Percentiles rank a stretch among this genome's conserved stretches.
Conservation (phyloP, 495 filamentous ascomycete species). For the Neurospora sublineolata region DNA sequence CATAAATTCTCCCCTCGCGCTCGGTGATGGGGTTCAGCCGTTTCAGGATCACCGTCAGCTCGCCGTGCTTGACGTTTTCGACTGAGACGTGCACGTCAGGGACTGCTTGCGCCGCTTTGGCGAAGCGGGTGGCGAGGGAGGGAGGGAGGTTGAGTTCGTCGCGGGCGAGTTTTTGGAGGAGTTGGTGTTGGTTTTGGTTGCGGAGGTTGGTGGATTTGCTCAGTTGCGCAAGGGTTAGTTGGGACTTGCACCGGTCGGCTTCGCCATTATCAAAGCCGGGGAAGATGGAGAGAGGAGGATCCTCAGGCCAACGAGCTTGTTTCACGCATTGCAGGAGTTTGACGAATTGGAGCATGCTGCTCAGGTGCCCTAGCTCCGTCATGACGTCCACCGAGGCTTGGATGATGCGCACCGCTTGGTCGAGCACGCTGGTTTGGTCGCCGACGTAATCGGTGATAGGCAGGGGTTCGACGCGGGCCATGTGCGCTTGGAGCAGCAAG, state of each 20-base stretch:
- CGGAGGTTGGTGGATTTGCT: constrained; percentile 11
- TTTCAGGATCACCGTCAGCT: constrained; percentile 50
- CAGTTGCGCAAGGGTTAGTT: constrained; percentile 9
- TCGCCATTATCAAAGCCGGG: constrained; percentile 55
- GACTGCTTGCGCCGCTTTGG: constrained; percentile 47
- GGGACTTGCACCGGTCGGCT: constrained; percentile 21
- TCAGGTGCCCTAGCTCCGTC: constrained; percentile 75
- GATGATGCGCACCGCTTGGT: constrained; percentile 93
- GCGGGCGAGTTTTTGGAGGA: constrained; percentile 27
- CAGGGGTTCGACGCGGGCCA: constrained; percentile 71
- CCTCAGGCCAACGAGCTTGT: constrained; percentile 79
- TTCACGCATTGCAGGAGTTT: constrained; percentile 85
- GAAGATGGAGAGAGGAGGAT: constrained; percentile 66
- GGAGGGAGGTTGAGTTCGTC: too few species aligned
- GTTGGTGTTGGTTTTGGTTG: constrained; percentile 11
- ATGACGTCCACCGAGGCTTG: constrained; percentile 86
- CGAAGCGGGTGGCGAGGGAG: constrained; percentile 38
- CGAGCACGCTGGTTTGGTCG: constrained; percentile 72
- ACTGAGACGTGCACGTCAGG: constrained; percentile 59
- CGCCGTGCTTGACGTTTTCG: constrained; percentile 44
- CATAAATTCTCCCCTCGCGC: constrained; percentile 60
- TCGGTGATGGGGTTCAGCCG: constrained; percentile 54
- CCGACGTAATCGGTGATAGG: constrained; percentile 97
- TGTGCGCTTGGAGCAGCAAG: constrained; percentile 84
- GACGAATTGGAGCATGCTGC: constrained; percentile 66